Evolutionary conservation across 345 rosid species (phyloP).

Genomic region (Gossypium stocksii): DNA sequence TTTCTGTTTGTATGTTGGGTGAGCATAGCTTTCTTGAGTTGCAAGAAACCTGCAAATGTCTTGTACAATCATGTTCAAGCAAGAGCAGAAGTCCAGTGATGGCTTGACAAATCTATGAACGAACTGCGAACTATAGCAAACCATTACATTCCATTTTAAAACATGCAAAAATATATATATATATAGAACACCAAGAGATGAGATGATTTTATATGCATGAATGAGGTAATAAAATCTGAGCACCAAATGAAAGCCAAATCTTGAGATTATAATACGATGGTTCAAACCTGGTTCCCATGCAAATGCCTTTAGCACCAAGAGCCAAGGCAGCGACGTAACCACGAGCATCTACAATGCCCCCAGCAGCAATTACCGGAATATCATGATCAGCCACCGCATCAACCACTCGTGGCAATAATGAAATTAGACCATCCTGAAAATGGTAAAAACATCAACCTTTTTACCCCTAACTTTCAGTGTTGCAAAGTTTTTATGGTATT

Average conservation of each 20-base stretch:
- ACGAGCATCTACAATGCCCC: slow-evolving; percentile 71
- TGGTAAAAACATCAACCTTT: background rate
- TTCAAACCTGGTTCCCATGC: slow-evolving; percentile 76
- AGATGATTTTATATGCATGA: too few species aligned
- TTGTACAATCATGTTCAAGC: background rate
- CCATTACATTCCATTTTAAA: too few species aligned
- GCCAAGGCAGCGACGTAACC: slow-evolving; percentile 88
- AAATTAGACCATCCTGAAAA: slow-evolving; percentile 58
- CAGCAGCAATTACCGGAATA: slow-evolving; percentile 81
- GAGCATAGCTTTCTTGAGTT: slow-evolving; percentile 78
- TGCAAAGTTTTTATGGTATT: too few species aligned
- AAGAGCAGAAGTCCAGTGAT: background rate
- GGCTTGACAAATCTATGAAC: background rate
- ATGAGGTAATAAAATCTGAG: too few species aligned
- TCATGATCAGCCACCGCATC: slow-evolving; percentile 49
- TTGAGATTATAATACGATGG: background rate
- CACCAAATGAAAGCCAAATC: background rate
- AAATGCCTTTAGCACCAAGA: slow-evolving; percentile 81
- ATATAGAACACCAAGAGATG: too few species aligned
- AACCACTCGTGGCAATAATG: slow-evolving; percentile 71
- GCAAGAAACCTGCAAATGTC: slow-evolving; percentile 60
- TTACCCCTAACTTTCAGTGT: background rate
- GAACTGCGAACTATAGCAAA: background rate
- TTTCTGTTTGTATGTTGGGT: slow-evolving; percentile 68
- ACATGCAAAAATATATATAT: too few species aligned